These are phyloP conservation scores for Tylopilus sp. DNA, from an alignment of 768 basidiomycete genomes.

Conservation along the genomic window DNA sequence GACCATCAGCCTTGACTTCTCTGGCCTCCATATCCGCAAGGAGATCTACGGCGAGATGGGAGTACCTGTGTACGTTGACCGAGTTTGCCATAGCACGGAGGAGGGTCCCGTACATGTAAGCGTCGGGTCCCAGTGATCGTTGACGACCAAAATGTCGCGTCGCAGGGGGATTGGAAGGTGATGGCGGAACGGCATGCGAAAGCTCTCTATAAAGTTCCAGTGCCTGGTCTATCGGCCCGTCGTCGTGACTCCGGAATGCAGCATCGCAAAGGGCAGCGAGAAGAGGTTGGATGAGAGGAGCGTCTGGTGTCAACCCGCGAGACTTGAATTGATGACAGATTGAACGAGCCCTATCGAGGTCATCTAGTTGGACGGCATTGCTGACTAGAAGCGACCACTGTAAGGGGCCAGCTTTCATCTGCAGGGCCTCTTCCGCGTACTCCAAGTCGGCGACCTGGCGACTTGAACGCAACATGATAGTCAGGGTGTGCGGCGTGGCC, in stretches of 20 bases:
- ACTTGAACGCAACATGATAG: conserved; percentile 43
- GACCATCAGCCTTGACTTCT: conserved; percentile 42
- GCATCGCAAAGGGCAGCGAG: conserved; percentile 47
- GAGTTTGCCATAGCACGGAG: conserved; percentile 45
- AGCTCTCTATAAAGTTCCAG: conserved; percentile 52
- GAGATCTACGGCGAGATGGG: conserved; percentile 45
- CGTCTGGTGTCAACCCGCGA: conserved; percentile 45
- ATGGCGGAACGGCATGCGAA: conserved; percentile 29
- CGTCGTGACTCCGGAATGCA: conserved; percentile 33
- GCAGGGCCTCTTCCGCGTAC: conserved; percentile 39
- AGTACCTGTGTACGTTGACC: conserved; percentile 47
- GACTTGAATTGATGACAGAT: conserved; percentile 48
- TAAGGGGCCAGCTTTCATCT: conserved; percentile 35
- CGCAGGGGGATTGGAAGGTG: conserved; percentile 9
- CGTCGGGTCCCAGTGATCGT: conserved; percentile 44
- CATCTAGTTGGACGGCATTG: conserved; percentile 42
- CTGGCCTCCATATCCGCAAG: conserved; percentile 64
- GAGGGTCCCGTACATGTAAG: conserved; percentile 52
- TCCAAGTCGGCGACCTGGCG: conserved; percentile 39
- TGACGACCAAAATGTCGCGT: conserved; percentile 23
- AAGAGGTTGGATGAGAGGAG: conserved; percentile 51
- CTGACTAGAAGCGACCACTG: conserved; percentile 57
- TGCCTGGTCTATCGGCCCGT: conserved; percentile 49
- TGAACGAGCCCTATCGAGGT: conserved; percentile 40
- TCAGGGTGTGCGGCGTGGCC: conserved; percentile 31